Base-by-base conservation (phyloP, 2,329 filamentous ascomycete species). In the Penicillium sp. region DNA sequence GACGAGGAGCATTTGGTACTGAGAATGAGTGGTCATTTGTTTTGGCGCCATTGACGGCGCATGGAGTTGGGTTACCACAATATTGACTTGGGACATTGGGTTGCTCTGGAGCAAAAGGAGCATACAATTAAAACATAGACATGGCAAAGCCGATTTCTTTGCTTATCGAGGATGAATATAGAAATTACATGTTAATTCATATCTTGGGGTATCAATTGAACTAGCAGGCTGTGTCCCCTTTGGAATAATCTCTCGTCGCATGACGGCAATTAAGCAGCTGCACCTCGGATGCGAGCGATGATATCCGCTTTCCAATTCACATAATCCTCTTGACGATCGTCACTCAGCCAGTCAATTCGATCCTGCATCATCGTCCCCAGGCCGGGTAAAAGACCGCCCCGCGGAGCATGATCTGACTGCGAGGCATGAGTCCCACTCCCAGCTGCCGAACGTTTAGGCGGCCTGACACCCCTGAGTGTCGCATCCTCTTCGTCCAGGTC, bases 1-100 rank as follows among this genome's bases (percentile, higher is more conserved):
- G 62, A 96, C 92, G 43, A 84, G 92, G 71, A 95, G 91, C 70
- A 96, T 97, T 60, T 97, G 92, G 92, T 97, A 97, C 74, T 97
- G 66, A 75, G 27, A 39, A 36, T 13, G 41, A 19, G 19, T n/a
- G 16, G 11, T 33, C 39, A 19, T 48, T 16, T 34, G 23, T 10
- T 38, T 38, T 53, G 19, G 45, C 48, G 51, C 50, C 38, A 21
- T 36, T 23, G 36, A 38, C 10, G 41, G 40, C 31, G 54, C 47
- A 53, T 50, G 55, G 44, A 43, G 33, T 58, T 23, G 44, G 51
- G 10, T 41, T 49, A 19, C 21, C 34, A n/a, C n/a, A 48, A 40
- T 50, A 10, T 7, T 38, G 13, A 33, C 21, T 13, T 23, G 29
- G 27, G 33, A 43, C 21, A 53, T 54, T 51, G 25, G 34, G 41